Evolutionary conservation across 352 stramenopile genomes (phyloP).

Genomic region (Globisporangium alternatum): DNA sequence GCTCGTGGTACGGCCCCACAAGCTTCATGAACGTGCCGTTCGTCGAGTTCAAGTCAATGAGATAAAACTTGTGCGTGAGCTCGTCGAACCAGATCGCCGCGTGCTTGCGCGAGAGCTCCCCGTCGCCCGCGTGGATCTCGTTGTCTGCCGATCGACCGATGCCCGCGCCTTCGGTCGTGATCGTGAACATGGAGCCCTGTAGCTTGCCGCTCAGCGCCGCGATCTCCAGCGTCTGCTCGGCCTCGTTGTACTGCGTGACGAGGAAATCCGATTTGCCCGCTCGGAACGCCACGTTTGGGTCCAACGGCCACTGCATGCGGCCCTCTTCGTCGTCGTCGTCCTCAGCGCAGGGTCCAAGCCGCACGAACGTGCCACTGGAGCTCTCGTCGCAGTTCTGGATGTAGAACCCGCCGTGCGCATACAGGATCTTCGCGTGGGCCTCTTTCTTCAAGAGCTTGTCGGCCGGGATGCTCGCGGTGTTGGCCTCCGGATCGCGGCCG

Average conservation of each 20-base stretch:
- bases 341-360: constrained; percentile 38
- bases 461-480: constrained; percentile 67
- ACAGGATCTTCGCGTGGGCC: constrained; percentile 59
- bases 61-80: constrained; percentile 69
- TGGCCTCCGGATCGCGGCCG: constrained; percentile 35
- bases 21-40: constrained; percentile 97
- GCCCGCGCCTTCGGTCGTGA: constrained; percentile 81
- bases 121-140: constrained; percentile 92
- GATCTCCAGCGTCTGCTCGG: constrained; percentile 52
- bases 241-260: constrained; percentile 53
- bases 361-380: constrained; percentile 67
- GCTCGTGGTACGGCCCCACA: constrained; percentile 89
- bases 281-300: constrained; percentile 60
- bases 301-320: constrained; percentile 79
- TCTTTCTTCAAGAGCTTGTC: constrained; percentile 55
- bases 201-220: constrained; percentile 63
- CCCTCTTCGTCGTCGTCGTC: constrained; percentile 40
- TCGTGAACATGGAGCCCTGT: constrained; percentile 68
- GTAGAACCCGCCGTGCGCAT: constrained; percentile 61
- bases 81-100: constrained; percentile 91
- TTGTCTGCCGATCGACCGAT: constrained; percentile 88
- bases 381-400: constrained; percentile 43
- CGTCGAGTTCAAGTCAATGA: constrained; percentile 86
- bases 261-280: constrained; percentile 80
- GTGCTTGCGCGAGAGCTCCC: constrained; percentile 94